Conservation (phyloP, 108 stramenopile genomes). For the Hondaea fermentalgiana region DNA sequence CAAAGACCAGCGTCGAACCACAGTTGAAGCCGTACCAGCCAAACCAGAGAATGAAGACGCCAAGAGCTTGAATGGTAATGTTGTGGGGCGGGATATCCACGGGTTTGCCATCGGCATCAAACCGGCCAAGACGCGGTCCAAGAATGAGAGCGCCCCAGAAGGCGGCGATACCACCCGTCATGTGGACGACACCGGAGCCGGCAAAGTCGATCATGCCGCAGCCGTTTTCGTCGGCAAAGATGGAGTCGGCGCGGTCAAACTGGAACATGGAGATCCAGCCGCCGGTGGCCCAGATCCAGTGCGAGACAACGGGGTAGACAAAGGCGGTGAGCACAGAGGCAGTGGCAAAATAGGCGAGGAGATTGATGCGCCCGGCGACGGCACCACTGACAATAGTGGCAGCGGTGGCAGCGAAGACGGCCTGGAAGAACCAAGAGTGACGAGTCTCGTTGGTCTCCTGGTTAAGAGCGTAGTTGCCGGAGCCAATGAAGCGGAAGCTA, state of each 20-base stretch:
- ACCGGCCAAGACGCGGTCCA: not conserved
- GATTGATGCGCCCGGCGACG: conserved; percentile 63
- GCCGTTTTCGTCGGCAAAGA: conserved; percentile 47
- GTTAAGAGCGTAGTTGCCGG: conserved; percentile 12
- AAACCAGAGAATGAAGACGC: conserved; percentile 26
- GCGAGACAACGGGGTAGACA: conserved; percentile 74
- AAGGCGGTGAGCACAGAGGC: conserved; percentile 61
- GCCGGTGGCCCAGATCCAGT: conserved; percentile 64
- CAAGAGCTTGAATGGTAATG: not conserved
- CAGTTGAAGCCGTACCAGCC: conserved; percentile 64
- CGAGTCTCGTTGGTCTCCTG: not conserved
- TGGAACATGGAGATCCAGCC: conserved; percentile 27
- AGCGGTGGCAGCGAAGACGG: conserved; percentile 68
- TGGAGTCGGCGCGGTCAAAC: not conserved
- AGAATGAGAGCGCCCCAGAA: conserved; percentile 55
- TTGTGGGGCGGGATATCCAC: not conserved
- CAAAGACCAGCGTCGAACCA: conserved; percentile 55
- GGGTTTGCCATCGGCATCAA: not conserved
- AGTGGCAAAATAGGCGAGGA: conserved; percentile 68
- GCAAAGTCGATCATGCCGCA: conserved; percentile 66
- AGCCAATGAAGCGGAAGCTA: not conserved
- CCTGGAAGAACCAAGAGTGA: conserved; percentile 59
- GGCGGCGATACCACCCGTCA: conserved; percentile 69
- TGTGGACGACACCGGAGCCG: conserved; percentile 63
- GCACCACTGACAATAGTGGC: conserved; percentile 67